phyloP scores from a whole-genome alignment of 2,329 filamentous ascomycete species.

The Penicillium frequentans region DNA sequence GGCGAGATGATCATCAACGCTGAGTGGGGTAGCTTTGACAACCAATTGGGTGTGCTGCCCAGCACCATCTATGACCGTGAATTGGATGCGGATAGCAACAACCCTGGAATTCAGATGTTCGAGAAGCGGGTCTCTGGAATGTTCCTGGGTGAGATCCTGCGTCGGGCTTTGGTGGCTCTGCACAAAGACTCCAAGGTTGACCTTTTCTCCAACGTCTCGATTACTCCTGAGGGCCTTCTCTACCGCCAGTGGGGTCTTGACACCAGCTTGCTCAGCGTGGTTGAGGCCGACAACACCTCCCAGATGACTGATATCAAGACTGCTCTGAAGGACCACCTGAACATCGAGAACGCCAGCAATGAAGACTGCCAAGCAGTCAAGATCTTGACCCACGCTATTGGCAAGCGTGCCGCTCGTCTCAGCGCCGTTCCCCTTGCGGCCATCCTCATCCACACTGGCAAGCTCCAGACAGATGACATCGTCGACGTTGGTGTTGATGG shows the following conservation, averaged over 20 bases:
- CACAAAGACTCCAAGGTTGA: constrained; percentile 65
- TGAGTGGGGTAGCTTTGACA: constrained; percentile 98
- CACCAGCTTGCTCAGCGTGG: constrained; percentile 83
- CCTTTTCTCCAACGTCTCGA: constrained; percentile 73
- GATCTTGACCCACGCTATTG: constrained; percentile 77
- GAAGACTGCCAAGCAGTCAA: constrained; percentile 91
- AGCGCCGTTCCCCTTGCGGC: constrained; percentile 85
- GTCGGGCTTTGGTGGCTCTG: constrained; percentile 71
- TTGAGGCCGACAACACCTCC: constrained; percentile 74
- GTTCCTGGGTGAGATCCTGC: constrained; percentile 94
- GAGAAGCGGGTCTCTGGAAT: constrained; percentile 98
- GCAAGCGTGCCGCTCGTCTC: constrained; percentile 81
- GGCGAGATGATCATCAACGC: constrained; percentile 98
- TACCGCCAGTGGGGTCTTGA: constrained; percentile 86
- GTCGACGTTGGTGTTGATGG: constrained; percentile 94
- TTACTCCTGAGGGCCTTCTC: constrained; percentile 66
- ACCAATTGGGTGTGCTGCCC: constrained; percentile 82
- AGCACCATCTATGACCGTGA: constrained; percentile 78
- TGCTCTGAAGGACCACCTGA: constrained; percentile 73
- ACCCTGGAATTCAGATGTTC: constrained; percentile 97
- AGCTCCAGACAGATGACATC: constrained; percentile 66
- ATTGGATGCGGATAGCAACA: constrained; percentile 77
- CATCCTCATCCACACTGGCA: constrained; percentile 76
- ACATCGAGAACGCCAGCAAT: constrained; percentile 71
- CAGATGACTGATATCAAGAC: constrained; percentile 73